A percentile compares a stretch with the other conserved stretches of the same genome.
Conservation (phyloP, 2,329 filamentous ascomycete genomes). For the Monilinia laxa region DNA sequence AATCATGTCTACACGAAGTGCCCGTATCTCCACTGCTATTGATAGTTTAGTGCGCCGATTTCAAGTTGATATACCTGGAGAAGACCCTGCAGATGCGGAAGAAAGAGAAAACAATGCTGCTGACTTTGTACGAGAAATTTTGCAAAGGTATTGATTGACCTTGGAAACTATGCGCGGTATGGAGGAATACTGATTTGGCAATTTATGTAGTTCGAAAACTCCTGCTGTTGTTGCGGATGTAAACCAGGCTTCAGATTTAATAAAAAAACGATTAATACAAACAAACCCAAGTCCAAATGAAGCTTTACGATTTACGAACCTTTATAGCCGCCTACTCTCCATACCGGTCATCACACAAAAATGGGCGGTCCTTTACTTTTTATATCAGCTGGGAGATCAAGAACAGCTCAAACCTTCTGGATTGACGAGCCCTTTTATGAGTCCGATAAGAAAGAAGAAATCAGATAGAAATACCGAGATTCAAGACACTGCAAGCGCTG, state of each 20-base stretch:
- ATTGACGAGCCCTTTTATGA: conserved; percentile 40
- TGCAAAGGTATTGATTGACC: conserved; percentile 42
- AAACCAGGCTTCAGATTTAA: conserved; percentile 89
- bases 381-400: conserved; percentile 71
- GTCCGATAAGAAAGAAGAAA: conserved; percentile 33
- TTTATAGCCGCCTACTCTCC: conserved; percentile 86
- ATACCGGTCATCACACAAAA: conserved; percentile 92
- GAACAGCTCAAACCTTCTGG: conserved; percentile 29
- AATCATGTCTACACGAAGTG: conserved; percentile 42
- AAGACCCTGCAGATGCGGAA: conserved; percentile 67
- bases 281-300: conserved; percentile 71
- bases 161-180: background rate
- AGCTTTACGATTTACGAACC: conserved; percentile 81
- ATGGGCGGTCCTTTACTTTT: conserved; percentile 92
- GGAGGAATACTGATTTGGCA: conserved; percentile 23
- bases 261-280: conserved; percentile 82
- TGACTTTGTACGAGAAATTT: conserved; percentile 49
- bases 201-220: conserved; percentile 31
- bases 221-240: conserved; percentile 52
- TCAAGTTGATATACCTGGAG: conserved; percentile 63
- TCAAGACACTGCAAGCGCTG: conserved; percentile 18
- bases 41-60: conserved; percentile 75
- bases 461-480: background rate
- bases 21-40: conserved; percentile 76
- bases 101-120: conserved; percentile 65